Evolutionary conservation across 495 filamentous ascomycete species (phyloP).

Genomic region (Penicillium psychrofluorescens): DNA sequence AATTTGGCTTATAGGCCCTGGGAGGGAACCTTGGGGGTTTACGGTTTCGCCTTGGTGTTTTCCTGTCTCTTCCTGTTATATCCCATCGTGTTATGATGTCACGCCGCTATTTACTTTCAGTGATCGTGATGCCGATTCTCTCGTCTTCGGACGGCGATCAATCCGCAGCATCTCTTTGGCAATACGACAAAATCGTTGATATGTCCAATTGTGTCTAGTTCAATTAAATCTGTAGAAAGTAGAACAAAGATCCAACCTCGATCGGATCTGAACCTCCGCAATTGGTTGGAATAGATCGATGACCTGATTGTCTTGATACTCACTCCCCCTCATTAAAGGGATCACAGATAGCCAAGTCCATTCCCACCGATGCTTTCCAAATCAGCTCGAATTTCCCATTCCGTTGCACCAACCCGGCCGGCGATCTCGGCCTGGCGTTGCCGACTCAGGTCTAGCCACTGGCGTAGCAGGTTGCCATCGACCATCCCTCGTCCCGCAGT

Average conservation of each 20-base stretch:
- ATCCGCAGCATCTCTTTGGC: no score
- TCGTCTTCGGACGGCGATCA: not conserved
- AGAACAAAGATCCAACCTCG: no score
- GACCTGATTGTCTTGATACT: no score
- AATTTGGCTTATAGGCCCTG: conserved; percentile 1
- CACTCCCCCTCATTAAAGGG: no score
- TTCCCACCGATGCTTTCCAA: conserved; percentile 54
- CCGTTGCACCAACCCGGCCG: conserved; percentile 51
- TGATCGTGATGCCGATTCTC: conserved; percentile 1
- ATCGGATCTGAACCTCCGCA: no score
- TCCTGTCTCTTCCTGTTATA: conserved; percentile 23
- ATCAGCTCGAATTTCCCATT: conserved; percentile 52
- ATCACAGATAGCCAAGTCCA: conserved; percentile 45
- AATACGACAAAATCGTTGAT: no score
- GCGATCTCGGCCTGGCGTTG: conserved; percentile 64
- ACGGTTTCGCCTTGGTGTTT: conserved; percentile 3
- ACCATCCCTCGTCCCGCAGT: conserved; percentile 50
- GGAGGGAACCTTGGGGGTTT: not conserved
- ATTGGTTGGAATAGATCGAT: no score
- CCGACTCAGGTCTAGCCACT: conserved; percentile 65
- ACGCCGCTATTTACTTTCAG: conserved; percentile 10
- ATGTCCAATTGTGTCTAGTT: no score
- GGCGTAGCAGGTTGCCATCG: conserved; percentile 52
- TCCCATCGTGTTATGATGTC: conserved; percentile 25
- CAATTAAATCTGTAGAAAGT: no score